phyloP scores from a whole-genome alignment of 352 stramenopile genomes.

The Globisporangium alternatum region DNA sequence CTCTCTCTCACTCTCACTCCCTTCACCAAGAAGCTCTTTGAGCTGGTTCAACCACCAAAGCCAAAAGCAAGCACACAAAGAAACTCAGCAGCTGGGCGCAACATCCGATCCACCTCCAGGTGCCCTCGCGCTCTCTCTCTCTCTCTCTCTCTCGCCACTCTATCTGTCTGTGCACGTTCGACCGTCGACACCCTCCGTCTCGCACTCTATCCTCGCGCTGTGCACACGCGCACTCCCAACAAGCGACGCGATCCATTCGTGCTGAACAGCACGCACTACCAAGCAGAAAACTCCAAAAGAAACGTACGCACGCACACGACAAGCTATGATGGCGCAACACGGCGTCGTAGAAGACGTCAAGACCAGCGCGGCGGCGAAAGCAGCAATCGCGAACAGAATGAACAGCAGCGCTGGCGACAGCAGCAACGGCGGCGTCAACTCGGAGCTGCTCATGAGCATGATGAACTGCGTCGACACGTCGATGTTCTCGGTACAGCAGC shows the following conservation, averaged over 20 bases:
- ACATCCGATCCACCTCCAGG: not conserved
- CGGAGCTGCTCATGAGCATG: conserved; percentile 75
- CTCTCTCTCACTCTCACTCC: not conserved
- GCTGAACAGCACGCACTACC: no score
- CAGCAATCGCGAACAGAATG: not conserved
- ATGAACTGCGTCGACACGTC: conserved; percentile 86
- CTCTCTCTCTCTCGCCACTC: not conserved
- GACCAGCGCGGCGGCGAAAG: not conserved
- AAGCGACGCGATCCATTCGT: no score
- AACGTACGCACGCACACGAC: no score
- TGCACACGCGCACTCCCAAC: not conserved
- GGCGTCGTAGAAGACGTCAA: not conserved
- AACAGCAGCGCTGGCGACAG: not conserved
- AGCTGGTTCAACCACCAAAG: conserved; percentile 5
- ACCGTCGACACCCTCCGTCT: no score
- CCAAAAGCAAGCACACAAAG: not conserved
- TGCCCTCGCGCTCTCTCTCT: not conserved
- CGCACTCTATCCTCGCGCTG: not conserved
- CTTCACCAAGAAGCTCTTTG: conserved; percentile 3
- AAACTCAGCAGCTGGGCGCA: conserved; percentile 6
- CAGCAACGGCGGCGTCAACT: conserved; percentile 41
- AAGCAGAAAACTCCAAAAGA: not conserved
- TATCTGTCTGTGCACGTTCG: not conserved
- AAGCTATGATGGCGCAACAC: conserved; percentile 9
- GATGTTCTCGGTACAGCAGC: conserved; percentile 68